Percentiles rank a stretch among this genome's conserved stretches.
phyloP scores from a whole-genome alignment of 1,284 basidiomycete genomes.

The Boletus subluridellus region DNA sequence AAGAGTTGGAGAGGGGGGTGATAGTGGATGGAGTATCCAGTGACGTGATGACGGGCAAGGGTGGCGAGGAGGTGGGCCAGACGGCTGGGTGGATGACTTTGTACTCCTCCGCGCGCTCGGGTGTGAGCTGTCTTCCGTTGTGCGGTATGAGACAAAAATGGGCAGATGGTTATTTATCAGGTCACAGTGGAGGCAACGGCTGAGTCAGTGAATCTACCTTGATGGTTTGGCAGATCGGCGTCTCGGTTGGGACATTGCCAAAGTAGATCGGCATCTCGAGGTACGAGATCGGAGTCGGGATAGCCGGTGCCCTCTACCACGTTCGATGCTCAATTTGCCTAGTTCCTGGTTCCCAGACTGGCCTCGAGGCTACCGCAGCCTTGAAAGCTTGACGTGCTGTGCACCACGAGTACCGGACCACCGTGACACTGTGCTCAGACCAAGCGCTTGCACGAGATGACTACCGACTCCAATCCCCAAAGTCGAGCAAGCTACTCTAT shows the following conservation, averaged over 20 bases:
- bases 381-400: too few species aligned
- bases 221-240: slow-evolving; percentile 70
- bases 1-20: slow-evolving; percentile 61
- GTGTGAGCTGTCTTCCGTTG: slow-evolving; percentile 49
- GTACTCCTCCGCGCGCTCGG: slow-evolving; percentile 63
- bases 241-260: slow-evolving; percentile 41
- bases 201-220: slow-evolving; percentile 41
- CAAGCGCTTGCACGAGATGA: too few species aligned
- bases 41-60: slow-evolving; percentile 61
- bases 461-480: too few species aligned
- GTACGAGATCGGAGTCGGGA: not conserved
- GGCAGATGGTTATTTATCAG: too few species aligned
- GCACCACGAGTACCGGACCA: too few species aligned
- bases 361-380: too few species aligned
- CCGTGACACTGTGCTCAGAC: too few species aligned
- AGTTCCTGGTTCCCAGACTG: too few species aligned
- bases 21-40: slow-evolving; percentile 76
- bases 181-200: not conserved
- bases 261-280: not conserved
- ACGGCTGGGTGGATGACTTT: slow-evolving; percentile 62
- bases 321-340: too few species aligned
- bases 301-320: too few species aligned
- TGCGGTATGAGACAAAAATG: not conserved
- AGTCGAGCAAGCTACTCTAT: too few species aligned
- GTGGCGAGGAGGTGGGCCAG: slow-evolving; percentile 70